phyloP scores from a whole-genome alignment of 495 filamentous ascomycete species.

The Bryoglossum gracile region DNA sequence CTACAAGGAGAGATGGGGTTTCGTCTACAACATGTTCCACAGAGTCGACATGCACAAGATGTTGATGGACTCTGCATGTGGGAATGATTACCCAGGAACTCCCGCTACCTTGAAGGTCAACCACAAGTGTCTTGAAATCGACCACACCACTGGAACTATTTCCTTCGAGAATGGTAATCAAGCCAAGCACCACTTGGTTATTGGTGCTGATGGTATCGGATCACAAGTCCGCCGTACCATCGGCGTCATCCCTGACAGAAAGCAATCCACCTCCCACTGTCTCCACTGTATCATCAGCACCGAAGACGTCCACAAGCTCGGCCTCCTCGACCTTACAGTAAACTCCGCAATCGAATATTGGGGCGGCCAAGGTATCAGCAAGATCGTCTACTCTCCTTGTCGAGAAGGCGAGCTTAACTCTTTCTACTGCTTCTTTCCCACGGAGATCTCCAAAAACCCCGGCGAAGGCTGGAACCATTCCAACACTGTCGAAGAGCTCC shows the following conservation, averaged over 20 bases:
- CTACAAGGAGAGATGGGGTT: conserved; percentile 37
- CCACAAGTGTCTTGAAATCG: conserved; percentile 46
- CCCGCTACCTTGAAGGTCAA: conserved; percentile 39
- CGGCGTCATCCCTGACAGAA: conserved; percentile 38
- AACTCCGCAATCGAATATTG: conserved; percentile 27
- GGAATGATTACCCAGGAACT: conserved; percentile 34
- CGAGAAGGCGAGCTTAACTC: conserved; percentile 22
- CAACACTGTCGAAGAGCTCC: conserved; percentile 14
- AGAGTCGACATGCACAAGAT: conserved; percentile 48
- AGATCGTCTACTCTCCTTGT: conserved; percentile 26
- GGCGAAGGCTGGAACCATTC: conserved; percentile 20
- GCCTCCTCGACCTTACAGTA: conserved; percentile 14
- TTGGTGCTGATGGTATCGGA: conserved; percentile 48
- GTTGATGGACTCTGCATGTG: conserved; percentile 42
- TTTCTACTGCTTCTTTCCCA: conserved; percentile 31
- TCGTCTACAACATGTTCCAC: conserved; percentile 51
- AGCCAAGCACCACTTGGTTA: conserved; percentile 45
- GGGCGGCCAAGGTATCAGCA: conserved; percentile 25
- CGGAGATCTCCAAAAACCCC: conserved; percentile 12
- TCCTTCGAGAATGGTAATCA: conserved; percentile 45
- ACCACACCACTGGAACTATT: conserved; percentile 42
- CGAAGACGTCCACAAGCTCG: conserved; percentile 14
- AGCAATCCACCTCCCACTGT: conserved; percentile 39
- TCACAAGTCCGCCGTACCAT: conserved; percentile 21
- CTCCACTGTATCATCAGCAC: conserved; percentile 39